Evolutionary conservation across 306 rosid species (phyloP).

Genomic region (Quercus aquifolioides): DNA sequence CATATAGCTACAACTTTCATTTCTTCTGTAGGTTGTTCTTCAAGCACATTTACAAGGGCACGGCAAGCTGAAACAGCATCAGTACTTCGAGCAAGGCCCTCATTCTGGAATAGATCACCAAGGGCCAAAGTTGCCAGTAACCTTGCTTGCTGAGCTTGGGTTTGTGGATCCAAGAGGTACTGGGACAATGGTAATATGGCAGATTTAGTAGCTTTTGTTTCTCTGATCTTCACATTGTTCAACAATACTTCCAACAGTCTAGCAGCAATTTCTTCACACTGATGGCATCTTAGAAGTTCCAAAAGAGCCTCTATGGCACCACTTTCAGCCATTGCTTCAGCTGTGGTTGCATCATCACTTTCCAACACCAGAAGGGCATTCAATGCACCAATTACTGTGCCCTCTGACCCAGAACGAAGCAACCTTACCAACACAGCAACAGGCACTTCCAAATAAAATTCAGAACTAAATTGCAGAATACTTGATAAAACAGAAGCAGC

Average conservation of each 20-base stretch:
- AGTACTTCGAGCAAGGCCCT: conserved; percentile 85
- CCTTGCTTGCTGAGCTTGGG: conserved; percentile 97
- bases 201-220: conserved; percentile 84
- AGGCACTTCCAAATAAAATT: conserved; percentile 95
- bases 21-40: conserved; percentile 98
- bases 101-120: conserved; percentile 95
- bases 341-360: conserved; percentile 90
- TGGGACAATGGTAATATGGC: conserved; percentile 91
- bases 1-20: conserved; percentile 99
- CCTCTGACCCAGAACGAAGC: conserved; percentile 92
- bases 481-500: conserved; percentile 92
- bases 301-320: conserved; percentile 99
- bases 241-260: conserved; percentile 90
- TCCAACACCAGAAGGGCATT: conserved; percentile 96
- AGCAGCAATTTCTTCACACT: conserved; percentile 92
- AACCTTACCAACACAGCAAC: conserved; percentile 93
- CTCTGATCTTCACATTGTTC: conserved; percentile 94
- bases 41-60: conserved; percentile 96
- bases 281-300: conserved; percentile 93
- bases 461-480: conserved; percentile 96
- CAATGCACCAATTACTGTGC: conserved; percentile 82
- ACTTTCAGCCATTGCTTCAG: conserved; percentile 99
- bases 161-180: conserved; percentile 97
- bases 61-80: conserved; percentile 99
- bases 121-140: conserved; percentile 95